Evolutionary conservation across 768 basidiomycete genomes (phyloP).

Genomic region (Naganishia randhawae): DNA sequence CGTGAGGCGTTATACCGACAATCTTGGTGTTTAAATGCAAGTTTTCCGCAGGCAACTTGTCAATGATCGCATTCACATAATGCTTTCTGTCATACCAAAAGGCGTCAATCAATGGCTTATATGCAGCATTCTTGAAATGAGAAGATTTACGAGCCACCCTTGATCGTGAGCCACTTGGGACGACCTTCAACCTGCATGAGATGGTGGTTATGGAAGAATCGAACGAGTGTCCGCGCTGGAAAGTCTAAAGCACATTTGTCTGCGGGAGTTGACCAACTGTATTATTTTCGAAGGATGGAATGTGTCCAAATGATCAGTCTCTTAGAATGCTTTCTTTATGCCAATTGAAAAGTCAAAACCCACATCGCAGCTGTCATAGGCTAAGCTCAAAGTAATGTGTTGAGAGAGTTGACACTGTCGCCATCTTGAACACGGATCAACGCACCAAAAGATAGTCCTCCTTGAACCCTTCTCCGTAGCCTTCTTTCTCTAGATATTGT

Average conservation of each 20-base stretch:
- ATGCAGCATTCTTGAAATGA: background rate
- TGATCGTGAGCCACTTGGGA: slow-evolving; percentile 68
- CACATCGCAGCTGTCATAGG: slow-evolving; percentile 72
- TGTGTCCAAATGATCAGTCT: background rate
- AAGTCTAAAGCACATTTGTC: slow-evolving; percentile 67
- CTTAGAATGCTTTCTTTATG: background rate
- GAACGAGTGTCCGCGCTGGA: slow-evolving; percentile 66
- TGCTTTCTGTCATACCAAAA: slow-evolving; percentile 54
- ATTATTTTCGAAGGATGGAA: background rate
- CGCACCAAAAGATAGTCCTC: slow-evolving; percentile 72
- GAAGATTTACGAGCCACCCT: slow-evolving; percentile 64
- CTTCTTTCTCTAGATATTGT: slow-evolving; percentile 60
- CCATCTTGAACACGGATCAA: background rate
- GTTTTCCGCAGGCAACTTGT: slow-evolving; percentile 56
- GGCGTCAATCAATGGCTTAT: background rate
- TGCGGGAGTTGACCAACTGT: slow-evolving; percentile 67
- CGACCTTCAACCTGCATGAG: slow-evolving; percentile 67
- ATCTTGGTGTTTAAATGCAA: slow-evolving; percentile 64
- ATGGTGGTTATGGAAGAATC: slow-evolving; percentile 71
- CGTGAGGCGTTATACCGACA: slow-evolving; percentile 52
- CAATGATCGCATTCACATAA: slow-evolving; percentile 66
- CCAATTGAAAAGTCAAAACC: background rate
- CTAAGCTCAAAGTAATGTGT: slow-evolving; percentile 47
- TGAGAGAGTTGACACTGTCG: background rate
- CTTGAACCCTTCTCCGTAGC: slow-evolving; percentile 65